phyloP scores from a whole-genome alignment of 768 basidiomycete species.

The Mycena vulgaris region DNA sequence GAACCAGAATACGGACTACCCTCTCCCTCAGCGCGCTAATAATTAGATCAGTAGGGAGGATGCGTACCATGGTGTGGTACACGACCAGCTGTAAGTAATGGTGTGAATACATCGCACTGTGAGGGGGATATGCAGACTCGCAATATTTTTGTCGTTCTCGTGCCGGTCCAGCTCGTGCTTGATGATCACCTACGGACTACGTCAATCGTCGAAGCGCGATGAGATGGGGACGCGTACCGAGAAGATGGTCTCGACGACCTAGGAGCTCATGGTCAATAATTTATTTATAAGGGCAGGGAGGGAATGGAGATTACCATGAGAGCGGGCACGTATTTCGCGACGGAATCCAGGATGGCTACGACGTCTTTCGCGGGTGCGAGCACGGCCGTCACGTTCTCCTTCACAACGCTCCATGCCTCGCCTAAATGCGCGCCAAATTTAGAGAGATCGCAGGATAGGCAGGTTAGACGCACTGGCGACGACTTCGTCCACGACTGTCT shows the following conservation, averaged over 20 bases:
- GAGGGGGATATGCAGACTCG: neutral
- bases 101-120: neutral
- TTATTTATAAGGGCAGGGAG: too few relatives aligned
- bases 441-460: neutral
- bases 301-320: too few relatives aligned
- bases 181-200: conserved; percentile 34
- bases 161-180: conserved; percentile 37
- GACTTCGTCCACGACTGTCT: conserved; percentile 31
- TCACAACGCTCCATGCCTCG: conserved; percentile 33
- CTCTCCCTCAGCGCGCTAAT: neutral
- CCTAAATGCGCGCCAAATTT: conserved; percentile 22
- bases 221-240: conserved; percentile 17
- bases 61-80: conserved; percentile 41
- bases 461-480: conserved; percentile 16
- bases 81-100: conserved; percentile 28
- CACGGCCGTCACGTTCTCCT: conserved; percentile 32
- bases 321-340: conserved; percentile 37
- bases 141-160: conserved; percentile 45
- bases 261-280: too few relatives aligned
- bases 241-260: conserved; percentile 30
- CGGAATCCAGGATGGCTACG: conserved; percentile 36
- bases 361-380: conserved; percentile 43
- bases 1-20: conserved; percentile 37
- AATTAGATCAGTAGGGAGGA: neutral
- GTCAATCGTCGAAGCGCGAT: neutral